Base-by-base conservation (phyloP, 371 early-diverging fungal species). In the Sporodiniella umbellata region DNA sequence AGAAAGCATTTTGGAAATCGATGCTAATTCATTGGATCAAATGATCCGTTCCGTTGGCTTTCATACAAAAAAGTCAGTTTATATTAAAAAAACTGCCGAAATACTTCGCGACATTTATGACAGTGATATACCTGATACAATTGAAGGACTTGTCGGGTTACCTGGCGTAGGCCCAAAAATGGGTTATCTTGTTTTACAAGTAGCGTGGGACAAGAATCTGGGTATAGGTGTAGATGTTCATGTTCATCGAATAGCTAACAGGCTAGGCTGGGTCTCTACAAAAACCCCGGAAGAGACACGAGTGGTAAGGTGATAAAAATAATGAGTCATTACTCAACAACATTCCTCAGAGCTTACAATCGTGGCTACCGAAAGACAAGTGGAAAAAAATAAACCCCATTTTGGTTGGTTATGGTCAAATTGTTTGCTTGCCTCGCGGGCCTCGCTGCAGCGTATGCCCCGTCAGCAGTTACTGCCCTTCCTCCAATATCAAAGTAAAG, bases 191-290 rank as follows among this genome's bases (percentile, higher is more conserved):
- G 79, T 90, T 0, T 70, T 97, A 58, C 94, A 95, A 47, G 64
- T 62, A 17, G 95, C 93, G 14, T 96, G 96, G 96, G 79, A 88
- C 49, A 88, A 78, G 47, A 89, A 86, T 54, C 62, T 79, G 11
- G 99, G 99, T 1, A 98, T 99, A 67, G 96, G 98, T 10, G 99
- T 99, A n/a, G 99, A 99, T 71, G 90, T 91, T 0, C 99, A 99
- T 72, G 98, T 99, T 8, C 95, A 97, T 71, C 84, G 99, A 30
- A 98, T 99, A 28, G 56, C 84, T 19, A 93, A 97, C 52, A 81
- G 96, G 12, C 71, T 99, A 21, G 92, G 93, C 2, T 95, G 98
- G 92, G 86, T 87, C 12, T 76, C 81, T 25, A 85, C 88, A 21
- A 71, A 72, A 42, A 84, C 84, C 45, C 97, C 92, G 10, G 98